phyloP scores from a whole-genome alignment of 208 protist species.

The Phytomonas francai region DNA sequence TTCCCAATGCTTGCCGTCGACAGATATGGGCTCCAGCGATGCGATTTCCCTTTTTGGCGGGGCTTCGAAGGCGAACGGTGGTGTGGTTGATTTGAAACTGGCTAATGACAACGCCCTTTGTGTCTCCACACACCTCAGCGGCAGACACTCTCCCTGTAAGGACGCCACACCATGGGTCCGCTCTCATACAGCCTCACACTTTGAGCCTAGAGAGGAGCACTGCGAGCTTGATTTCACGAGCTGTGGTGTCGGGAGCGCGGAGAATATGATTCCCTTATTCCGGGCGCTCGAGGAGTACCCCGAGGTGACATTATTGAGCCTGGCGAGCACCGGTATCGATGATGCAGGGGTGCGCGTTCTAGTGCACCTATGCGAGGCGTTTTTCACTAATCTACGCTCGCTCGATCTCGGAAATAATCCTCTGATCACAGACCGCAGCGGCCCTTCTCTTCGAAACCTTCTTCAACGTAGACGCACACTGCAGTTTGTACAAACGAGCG shows the following conservation, averaged over 20 bases:
- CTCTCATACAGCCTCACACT: background rate
- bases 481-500: background rate
- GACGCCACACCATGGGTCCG: background rate
- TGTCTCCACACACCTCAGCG: background rate
- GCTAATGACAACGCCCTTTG: background rate
- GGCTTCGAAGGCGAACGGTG: background rate
- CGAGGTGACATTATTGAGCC: background rate
- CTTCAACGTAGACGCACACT: background rate
- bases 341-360: constrained; percentile 2
- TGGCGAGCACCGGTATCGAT: background rate
- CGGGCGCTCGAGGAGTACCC: background rate
- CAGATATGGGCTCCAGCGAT: background rate
- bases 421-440: constrained; percentile 13
- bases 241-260: background rate
- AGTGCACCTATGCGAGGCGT: constrained; percentile 31
- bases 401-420: constrained; percentile 28
- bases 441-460: constrained; percentile 3
- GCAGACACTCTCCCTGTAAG: background rate
- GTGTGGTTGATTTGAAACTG: background rate
- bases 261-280: background rate
- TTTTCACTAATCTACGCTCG: constrained; percentile 23
- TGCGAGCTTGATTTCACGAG: background rate
- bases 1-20: background rate
- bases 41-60: background rate
- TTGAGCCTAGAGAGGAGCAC: background rate